Conservation (phyloP, 208 protist species). For the Trichomonas gallinae region DNA sequence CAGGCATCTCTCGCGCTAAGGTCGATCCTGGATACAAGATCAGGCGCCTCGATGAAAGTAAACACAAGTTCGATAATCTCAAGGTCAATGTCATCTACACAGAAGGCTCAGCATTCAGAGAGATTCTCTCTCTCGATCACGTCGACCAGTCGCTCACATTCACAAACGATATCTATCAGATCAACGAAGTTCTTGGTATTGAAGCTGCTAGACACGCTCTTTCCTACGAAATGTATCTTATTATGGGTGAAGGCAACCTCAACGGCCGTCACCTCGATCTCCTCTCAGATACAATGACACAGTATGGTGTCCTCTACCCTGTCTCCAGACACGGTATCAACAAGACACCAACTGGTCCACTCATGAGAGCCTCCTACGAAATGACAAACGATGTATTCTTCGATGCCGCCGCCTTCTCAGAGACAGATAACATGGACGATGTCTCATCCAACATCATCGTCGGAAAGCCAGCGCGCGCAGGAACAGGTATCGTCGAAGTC, state of each 20-base stretch:
- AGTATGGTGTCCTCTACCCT: constrained; percentile 66
- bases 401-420: constrained; percentile 79
- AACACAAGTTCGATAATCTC: constrained; percentile 35
- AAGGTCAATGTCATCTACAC: constrained; percentile 83
- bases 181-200: constrained; percentile 77
- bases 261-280: constrained; percentile 94
- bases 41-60: constrained; percentile 42
- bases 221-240: constrained; percentile 45
- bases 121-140: constrained; percentile 55
- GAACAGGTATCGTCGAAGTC: constrained; percentile 87
- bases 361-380: constrained; percentile 97
- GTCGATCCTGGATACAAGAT: constrained; percentile 22
- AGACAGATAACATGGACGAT: constrained; percentile 68
- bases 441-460: constrained; percentile 88
- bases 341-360: constrained; percentile 70
- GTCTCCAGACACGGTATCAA: constrained; percentile 86
- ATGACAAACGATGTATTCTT: constrained; percentile 97
- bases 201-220: constrained; percentile 61
- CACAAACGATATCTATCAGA: constrained; percentile 95
- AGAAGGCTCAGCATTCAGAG: constrained; percentile 77
- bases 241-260: constrained; percentile 56
- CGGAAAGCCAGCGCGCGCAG: constrained; percentile 78
- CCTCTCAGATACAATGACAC: constrained; percentile 94
- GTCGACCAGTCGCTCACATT: constrained; percentile 74
- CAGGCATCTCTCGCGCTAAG: constrained; percentile 75